phyloP scores from a whole-genome alignment of 1,284 basidiomycete genomes.

The Malassezia restricta region DNA sequence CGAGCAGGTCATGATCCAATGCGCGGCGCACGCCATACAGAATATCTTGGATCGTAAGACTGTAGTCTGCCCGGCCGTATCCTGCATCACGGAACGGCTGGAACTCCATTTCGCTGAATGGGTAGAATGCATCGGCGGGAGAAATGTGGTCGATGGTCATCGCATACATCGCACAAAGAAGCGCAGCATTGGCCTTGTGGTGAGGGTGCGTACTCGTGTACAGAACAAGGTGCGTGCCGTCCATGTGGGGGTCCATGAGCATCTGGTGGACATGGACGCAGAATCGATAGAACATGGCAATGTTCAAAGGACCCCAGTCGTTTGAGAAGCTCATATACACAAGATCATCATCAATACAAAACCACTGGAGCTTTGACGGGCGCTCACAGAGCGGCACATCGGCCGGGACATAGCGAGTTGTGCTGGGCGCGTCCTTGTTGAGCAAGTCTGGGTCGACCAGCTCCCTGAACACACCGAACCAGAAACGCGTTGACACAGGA shows the following conservation, averaged over 20 bases:
- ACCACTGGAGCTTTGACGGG: slow-evolving; percentile 29
- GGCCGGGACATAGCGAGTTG: slow-evolving; percentile 13
- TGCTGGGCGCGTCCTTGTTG: slow-evolving; percentile 17
- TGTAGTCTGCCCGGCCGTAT: slow-evolving; percentile 80
- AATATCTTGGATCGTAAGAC: slow-evolving; percentile 71
- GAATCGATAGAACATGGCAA: slow-evolving; percentile 54
- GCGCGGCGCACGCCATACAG: slow-evolving; percentile 93
- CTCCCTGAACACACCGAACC: slow-evolving; percentile 31
- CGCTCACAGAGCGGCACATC: slow-evolving; percentile 17
- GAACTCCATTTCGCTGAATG: slow-evolving; percentile 59
- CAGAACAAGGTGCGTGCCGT: slow-evolving; percentile 61
- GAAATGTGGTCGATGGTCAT: slow-evolving; percentile 81
- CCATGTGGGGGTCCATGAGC: slow-evolving; percentile 19
- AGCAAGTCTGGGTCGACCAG: slow-evolving; percentile 18
- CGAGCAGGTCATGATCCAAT: slow-evolving; percentile 71
- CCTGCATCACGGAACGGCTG: slow-evolving; percentile 87
- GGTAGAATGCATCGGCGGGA: slow-evolving; percentile 91
- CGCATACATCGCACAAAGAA: slow-evolving; percentile 74
- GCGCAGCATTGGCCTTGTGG: slow-evolving; percentile 80
- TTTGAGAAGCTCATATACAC: slow-evolving; percentile 71
- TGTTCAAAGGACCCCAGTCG: slow-evolving; percentile 57
- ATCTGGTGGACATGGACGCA: slow-evolving; percentile 62
- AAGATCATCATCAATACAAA: slow-evolving; percentile 69
- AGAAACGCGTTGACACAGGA: slow-evolving; percentile 30
- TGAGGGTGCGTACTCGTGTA: slow-evolving; percentile 76